A percentile compares a stretch with the other conserved stretches of the same genome.
Evolutionary conservation across 306 rosid genomes (phyloP).

Genomic region (Cucurbita maxima): DNA sequence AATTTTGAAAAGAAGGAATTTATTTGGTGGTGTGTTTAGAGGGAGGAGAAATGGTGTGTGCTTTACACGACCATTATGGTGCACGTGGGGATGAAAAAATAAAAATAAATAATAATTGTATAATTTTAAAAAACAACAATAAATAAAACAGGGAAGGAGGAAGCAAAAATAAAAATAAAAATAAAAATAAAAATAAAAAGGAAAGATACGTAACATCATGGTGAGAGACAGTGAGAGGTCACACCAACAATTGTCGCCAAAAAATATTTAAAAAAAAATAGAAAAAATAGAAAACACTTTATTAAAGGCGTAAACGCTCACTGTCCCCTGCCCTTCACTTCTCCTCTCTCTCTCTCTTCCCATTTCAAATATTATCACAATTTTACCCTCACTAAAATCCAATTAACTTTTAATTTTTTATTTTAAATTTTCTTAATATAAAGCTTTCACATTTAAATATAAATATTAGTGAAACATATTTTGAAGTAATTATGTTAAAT

Average conservation of each 20-base stretch:
- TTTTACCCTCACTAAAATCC: neutral
- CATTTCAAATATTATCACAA: neutral
- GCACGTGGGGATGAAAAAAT: slow-evolving; percentile 29
- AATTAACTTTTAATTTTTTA: too few species aligned
- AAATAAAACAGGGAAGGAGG: neutral
- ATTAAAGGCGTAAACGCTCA: slow-evolving; percentile 1
- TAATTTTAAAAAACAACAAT: neutral
- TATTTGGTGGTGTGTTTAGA: neutral
- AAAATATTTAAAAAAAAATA: neutral
- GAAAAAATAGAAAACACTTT: neutral
- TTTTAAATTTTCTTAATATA: too few species aligned
- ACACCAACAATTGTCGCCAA: slow-evolving; percentile 31
- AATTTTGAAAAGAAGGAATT: neutral
- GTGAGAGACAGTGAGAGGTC: slow-evolving; percentile 30
- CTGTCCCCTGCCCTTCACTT: neutral
- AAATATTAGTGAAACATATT: too few species aligned
- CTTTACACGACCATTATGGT: neutral
- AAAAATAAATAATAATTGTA: neutral
- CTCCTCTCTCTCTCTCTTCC: neutral
- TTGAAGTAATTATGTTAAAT: too few species aligned
- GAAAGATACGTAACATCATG: slow-evolving; percentile 16
- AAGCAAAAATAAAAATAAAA: neutral
- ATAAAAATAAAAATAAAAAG: too few species aligned
- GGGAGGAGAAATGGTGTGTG: neutral
- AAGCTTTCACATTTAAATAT: too few species aligned